These are phyloP conservation scores for Exserohilum rostratum DNA, from an alignment of 2,329 filamentous ascomycete species.

Conservation along the genomic window DNA sequence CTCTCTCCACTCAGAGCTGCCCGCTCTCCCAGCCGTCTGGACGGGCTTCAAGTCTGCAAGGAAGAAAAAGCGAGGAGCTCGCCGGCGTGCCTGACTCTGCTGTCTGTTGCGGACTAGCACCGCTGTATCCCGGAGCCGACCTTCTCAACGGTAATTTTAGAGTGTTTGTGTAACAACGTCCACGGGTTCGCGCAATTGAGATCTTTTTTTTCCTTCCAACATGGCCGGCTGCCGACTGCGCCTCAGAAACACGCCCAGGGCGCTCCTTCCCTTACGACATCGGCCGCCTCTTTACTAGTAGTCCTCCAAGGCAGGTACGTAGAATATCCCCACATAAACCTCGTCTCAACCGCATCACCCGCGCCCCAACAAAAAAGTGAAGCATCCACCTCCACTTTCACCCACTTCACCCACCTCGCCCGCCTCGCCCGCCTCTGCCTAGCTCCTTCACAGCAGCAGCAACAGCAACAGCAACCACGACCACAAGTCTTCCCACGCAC, in stretches of 20 bases:
- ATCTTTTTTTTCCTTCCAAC: neutral
- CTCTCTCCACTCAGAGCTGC: constrained; percentile 6
- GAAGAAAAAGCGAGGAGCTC: constrained; percentile 4
- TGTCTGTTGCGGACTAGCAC: neutral
- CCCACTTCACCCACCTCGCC: neutral
- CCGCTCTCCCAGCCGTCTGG: constrained; percentile 24
- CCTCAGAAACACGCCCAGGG: neutral
- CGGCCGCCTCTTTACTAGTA: too few species aligned
- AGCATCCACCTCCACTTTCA: constrained; percentile 34
- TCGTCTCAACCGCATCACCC: neutral
- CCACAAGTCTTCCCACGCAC: neutral
- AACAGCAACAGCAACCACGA: neutral
- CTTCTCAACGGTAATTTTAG: constrained; percentile 2
- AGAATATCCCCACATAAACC: too few species aligned
- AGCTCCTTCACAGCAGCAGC: neutral
- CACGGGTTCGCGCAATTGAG: neutral
- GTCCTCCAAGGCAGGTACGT: too few species aligned
- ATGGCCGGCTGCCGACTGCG: neutral
- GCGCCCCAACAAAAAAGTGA: constrained; percentile 24
- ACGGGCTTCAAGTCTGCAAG: constrained; percentile 15
- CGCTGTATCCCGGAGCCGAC: neutral
- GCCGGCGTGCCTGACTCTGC: constrained; percentile 5
- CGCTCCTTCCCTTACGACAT: neutral
- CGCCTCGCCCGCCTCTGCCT: too few species aligned
- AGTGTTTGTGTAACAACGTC: neutral